Evolutionary conservation across 257 asterid species (phyloP), one percentile per base, ranked within the genome.

Genomic region (Jaltomata sinuosa): DNA sequence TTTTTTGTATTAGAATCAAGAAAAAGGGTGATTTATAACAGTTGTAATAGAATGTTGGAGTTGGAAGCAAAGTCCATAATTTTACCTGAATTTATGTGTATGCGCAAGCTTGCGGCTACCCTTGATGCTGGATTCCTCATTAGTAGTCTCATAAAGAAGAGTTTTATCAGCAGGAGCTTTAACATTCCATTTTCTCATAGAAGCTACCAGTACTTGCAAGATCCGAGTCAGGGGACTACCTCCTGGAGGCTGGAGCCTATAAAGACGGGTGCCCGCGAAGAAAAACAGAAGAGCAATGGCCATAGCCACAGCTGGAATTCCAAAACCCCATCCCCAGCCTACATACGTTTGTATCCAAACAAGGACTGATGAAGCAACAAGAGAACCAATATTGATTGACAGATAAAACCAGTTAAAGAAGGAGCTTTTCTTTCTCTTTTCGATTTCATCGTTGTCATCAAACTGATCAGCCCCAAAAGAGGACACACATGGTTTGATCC

Each of bases 31-130:
- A 65, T 65, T 21, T 7, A 65, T 19, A 12, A 68, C 27, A 34
- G 1, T 68, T 68, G 25, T 34, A 40, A 34, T 34, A 55, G 11
- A 0, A 34, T 3, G 10, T 18, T 53, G 22, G 9, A 53, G 61
- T 53, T 53, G 61, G 61, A 53, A 53, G 22, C 61, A 53, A 10
- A 68, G 49, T 68, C 77, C 9, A 7, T 8, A 14, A 14, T 22
- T 61, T 81, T 87, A 94, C 98, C 92, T 91, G 89, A 94, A 89
- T 74, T 91, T 93, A 11, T 95, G 84, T 0, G 99, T 93, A 87
- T 92, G 97, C 87, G 87, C 87, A 16, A 95, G 93, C 80, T 93
- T 93, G 21, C 97, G 92, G 87, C 97, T 92, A 7, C 98, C 99
- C 40, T 68, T 12, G 72, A 64, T 64, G n/a, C 11, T 64, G 36